These are phyloP conservation scores for Fragaria ananassa DNA, from an alignment of 306 rosid genomes.

Conservation along the genomic window DNA sequence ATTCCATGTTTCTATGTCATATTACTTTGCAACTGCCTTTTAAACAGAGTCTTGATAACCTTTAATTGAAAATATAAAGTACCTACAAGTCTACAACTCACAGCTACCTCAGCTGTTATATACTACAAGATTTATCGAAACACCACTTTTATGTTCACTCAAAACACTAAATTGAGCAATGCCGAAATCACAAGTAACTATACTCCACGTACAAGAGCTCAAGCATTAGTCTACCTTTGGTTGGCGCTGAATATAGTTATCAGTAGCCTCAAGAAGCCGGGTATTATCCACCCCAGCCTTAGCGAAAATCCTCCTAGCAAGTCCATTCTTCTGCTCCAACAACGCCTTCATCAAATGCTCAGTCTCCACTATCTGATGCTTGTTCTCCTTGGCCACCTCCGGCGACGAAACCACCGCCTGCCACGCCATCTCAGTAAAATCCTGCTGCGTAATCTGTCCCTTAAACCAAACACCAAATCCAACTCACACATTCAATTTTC, in stretches of 20 bases:
- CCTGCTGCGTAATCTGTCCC: slow-evolving; percentile 87
- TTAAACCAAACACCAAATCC: slow-evolving; percentile 26
- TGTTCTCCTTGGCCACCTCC: slow-evolving; percentile 91
- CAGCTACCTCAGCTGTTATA: background rate
- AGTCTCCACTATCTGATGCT: slow-evolving; percentile 98
- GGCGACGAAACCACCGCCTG: slow-evolving; percentile 84
- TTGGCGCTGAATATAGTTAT: slow-evolving; percentile 85
- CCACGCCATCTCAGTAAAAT: slow-evolving; percentile 99
- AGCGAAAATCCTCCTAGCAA: slow-evolving; percentile 90
- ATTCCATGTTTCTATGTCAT: background rate
- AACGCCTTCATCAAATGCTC: slow-evolving; percentile 95
- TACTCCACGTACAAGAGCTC: background rate
- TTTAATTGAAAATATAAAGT: no score
- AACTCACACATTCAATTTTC: background rate
- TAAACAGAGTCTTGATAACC: no score
- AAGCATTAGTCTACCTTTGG: slow-evolving; percentile 64
- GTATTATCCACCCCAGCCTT: slow-evolving; percentile 85
- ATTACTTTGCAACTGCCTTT: background rate
- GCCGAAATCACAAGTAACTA: background rate
- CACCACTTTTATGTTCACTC: no score
- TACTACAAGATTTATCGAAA: background rate
- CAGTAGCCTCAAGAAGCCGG: slow-evolving; percentile 81
- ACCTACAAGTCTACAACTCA: background rate
- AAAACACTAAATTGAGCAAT: background rate
- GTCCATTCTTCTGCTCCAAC: slow-evolving; percentile 96